phyloP scores from a whole-genome alignment of 129 eudicot species.

The Kitagawia praeruptora region DNA sequence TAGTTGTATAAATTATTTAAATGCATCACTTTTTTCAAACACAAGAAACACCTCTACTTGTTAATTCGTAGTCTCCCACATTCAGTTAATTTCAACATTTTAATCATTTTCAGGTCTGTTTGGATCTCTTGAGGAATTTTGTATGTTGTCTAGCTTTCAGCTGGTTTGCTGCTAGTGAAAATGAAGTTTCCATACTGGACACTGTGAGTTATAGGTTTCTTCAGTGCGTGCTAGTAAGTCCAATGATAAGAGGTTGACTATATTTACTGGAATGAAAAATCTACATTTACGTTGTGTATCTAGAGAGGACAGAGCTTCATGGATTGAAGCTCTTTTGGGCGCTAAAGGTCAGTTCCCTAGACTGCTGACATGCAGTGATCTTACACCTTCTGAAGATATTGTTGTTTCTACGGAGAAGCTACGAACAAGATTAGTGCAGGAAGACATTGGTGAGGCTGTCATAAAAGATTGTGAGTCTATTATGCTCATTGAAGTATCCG shows the following conservation, averaged over 20 bases:
- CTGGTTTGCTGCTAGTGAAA: no score
- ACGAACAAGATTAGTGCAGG: conserved; percentile 58
- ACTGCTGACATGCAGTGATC: conserved; percentile 65
- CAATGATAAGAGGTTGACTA: conserved; percentile 87
- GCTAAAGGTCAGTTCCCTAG: conserved; percentile 93
- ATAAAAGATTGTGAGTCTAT: conserved; percentile 91
- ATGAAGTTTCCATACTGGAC: no score
- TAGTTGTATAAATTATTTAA: no score
- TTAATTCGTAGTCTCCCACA: no score
- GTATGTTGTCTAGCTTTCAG: no score
- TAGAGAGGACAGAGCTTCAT: conserved; percentile 81
- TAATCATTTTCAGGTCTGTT: no score
- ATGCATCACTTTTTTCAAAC: no score
- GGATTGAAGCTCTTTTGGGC: conserved; percentile 88
- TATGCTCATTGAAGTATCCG: conserved; percentile 67
- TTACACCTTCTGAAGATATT: conserved; percentile 69
- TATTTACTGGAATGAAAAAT: conserved; percentile 93
- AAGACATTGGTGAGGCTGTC: conserved; percentile 57
- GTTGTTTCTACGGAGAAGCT: conserved; percentile 84
- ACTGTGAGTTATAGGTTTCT: no score
- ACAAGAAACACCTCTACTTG: no score
- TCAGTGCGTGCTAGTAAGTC: conserved; percentile 98
- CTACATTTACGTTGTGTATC: conserved; percentile 89
- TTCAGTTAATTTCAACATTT: no score
- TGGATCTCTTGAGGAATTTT: no score